phyloP scores from a whole-genome alignment of 2,329 filamentous ascomycete genomes.

The Cyclaneusma minus region DNA sequence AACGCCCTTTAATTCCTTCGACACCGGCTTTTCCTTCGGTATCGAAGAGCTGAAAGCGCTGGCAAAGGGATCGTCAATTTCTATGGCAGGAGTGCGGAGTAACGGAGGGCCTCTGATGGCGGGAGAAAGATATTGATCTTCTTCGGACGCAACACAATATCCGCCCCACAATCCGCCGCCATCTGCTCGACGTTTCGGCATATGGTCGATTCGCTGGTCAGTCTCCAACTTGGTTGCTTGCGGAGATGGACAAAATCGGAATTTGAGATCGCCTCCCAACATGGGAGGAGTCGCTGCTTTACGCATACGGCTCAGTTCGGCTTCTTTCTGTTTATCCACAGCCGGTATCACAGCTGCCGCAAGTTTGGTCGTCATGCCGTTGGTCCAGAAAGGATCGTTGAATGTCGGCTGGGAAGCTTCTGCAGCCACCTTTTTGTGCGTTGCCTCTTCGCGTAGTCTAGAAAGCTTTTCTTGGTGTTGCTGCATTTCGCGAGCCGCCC shows the following conservation, averaged over 20 bases:
- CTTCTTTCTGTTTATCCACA: conserved; percentile 13
- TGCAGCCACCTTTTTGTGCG: conserved; percentile 16
- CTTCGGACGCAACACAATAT: conserved; percentile 36
- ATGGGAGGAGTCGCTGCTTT: conserved; percentile 62
- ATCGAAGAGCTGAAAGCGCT: conserved; percentile 12
- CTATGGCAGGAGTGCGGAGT: conserved; percentile 21
- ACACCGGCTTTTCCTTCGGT: conserved; percentile 3
- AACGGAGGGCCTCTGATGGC: conserved; percentile 13
- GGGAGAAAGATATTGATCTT: conserved; percentile 19
- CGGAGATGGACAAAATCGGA: conserved; percentile 70
- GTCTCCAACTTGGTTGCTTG: conserved; percentile 74
- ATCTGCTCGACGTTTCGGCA: conserved; percentile 36
- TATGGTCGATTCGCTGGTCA: conserved; percentile 44
- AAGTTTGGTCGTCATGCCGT: conserved; percentile 16
- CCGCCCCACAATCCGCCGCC: conserved; percentile 65
- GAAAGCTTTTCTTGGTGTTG: conserved; percentile 18
- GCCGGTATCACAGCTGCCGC: conserved; percentile 2
- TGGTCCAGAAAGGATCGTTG: conserved; percentile 19
- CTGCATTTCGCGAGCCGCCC: conserved; percentile 18
- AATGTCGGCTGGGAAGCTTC: conserved; percentile 17
- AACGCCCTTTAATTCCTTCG: conserved; percentile 8
- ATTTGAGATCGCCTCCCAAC: conserved; percentile 67
- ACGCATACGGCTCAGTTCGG: conserved; percentile 32
- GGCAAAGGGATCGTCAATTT: conserved; percentile 20
- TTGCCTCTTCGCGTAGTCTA: conserved; percentile 17